Evolutionary conservation across 805 yeast genomes (phyloP).

Genomic region (Pichia kluyveri): DNA sequence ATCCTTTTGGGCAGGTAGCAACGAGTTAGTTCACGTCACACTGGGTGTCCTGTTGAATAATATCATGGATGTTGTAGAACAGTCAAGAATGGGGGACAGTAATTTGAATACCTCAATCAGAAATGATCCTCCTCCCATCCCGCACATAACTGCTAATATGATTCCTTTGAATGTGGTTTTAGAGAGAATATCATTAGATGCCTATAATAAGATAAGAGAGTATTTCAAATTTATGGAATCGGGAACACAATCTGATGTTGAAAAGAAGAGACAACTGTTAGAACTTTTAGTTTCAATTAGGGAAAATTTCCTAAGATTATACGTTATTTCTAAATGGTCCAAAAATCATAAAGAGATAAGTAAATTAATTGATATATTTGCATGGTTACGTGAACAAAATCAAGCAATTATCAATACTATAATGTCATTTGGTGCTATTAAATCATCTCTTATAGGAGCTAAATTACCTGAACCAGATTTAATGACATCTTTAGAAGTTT

Average conservation of each 20-base stretch:
- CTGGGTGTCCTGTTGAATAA: too few relatives aligned
- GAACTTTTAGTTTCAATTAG: constrained; percentile 63
- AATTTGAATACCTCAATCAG: not conserved
- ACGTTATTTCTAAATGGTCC: constrained; percentile 87
- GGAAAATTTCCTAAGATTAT: constrained; percentile 75
- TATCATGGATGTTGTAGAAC: not conserved
- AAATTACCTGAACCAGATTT: constrained; percentile 89
- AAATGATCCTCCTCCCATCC: constrained; percentile 29
- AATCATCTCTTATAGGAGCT: constrained; percentile 71
- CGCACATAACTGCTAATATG: constrained; percentile 67
- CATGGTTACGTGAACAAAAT: constrained; percentile 79
- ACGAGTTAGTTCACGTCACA: too few relatives aligned
- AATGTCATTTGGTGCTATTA: constrained; percentile 59
- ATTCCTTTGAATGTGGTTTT: constrained; percentile 55
- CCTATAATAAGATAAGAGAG: constrained; percentile 55
- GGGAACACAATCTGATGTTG: constrained; percentile 42
- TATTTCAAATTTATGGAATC: constrained; percentile 52
- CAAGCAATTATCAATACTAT: constrained; percentile 54
- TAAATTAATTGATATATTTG: constrained; percentile 72
- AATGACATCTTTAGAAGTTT: constrained; percentile 77
- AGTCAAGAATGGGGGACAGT: not conserved
- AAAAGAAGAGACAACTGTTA: constrained; percentile 60
- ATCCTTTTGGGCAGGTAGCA: too few relatives aligned
- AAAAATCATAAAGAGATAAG: constrained; percentile 62
- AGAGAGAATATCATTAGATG: constrained; percentile 47